Percentiles rank a stretch among this genome's conserved stretches.
Conservation (phyloP, 2,329 filamentous ascomycete genomes). For the Hirsutella minnesotensis region DNA sequence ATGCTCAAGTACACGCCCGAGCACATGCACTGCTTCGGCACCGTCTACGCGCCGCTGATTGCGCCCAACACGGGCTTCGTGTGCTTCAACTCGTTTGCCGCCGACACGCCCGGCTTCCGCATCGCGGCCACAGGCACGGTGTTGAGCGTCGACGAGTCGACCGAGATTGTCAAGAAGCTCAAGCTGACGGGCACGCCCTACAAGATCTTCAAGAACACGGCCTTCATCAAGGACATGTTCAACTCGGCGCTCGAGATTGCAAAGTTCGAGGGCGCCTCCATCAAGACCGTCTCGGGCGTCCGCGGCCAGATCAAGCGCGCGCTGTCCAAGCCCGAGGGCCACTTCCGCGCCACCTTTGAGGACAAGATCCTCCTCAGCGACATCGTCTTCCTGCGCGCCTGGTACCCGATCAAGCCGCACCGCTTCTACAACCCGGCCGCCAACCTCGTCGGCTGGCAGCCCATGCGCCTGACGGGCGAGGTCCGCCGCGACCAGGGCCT, state of each 20-base stretch:
- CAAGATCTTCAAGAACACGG: constrained; percentile 99
- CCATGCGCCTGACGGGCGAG: constrained; percentile 89
- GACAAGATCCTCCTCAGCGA: constrained; percentile 97
- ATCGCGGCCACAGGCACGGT: constrained; percentile 92
- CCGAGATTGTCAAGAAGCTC: constrained; percentile 98
- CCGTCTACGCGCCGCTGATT: constrained; percentile 88
- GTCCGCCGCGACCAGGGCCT: constrained; percentile 69
- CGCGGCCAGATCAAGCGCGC: constrained; percentile 96
- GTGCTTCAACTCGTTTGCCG: constrained; percentile 80
- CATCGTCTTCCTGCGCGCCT: constrained; percentile 90
- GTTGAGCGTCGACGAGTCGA: constrained; percentile 84
- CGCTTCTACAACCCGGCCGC: constrained; percentile 96
- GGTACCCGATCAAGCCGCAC: constrained; percentile 92
- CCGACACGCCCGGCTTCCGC: constrained; percentile 78
- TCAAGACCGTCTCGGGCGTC: constrained; percentile 92
- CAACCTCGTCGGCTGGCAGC: constrained; percentile 84
- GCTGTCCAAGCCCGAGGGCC: constrained; percentile 82
- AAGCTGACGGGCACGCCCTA: constrained; percentile 89
- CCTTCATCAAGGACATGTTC: constrained; percentile 99
- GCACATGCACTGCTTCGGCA: constrained; percentile 98
- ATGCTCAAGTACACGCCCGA: constrained; percentile 99
- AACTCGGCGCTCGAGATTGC: constrained; percentile 84
- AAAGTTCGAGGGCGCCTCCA: constrained; percentile 92
- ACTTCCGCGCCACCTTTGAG: constrained; percentile 95
- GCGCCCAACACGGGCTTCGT: constrained; percentile 94